Evolutionary conservation across 2,329 filamentous ascomycete species (phyloP), one percentile per base, ranked within the genome.

Genomic region (Monosporascus ibericus): DNA sequence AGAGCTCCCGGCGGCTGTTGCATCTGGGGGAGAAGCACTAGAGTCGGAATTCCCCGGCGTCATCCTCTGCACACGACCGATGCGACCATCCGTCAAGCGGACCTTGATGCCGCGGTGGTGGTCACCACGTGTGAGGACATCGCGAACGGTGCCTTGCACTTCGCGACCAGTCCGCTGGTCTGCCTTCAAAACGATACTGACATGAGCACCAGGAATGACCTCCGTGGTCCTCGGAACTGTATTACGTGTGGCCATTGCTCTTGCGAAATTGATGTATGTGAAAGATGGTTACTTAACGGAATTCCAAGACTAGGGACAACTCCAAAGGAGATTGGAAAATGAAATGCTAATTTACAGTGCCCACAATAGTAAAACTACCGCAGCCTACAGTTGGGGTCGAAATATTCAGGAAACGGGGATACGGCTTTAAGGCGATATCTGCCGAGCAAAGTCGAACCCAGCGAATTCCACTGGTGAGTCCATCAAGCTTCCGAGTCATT

Each of bases 41-140:
- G 48, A 50, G 25, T 36, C 51, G 14, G 48, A 14, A 30, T 24
- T 17, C 37, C 20, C 27, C 50, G 17, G 53, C 2, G 69, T 73
- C 68, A 89, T 76, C 44, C 76, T 73, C 68, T 92, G 88, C 27
- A 92, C 88, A 17, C 88, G 74, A 2, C 88, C 88, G 3, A 92
- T 81, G 25, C 86, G 77, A 1, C 88, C 88, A 65, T 88, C 86
- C 1, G 73, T 71, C 6, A 92, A 74, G 2, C 88, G 81, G 24
- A 92, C 87, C 68, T 92, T 92, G 72, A 92, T 88, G 37, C 88
- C 88, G 9, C 86, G 78, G 3, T 87, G 86, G 62, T 92, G 88
- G 59, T 92, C 82, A 25, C 87, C 86, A 1, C 80, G 75, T 2
- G 88, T 92, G 47, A 92, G 74, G 0, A 92, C 68, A 46, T 90